These are phyloP conservation scores for Tolypocladium ophioglossoides DNA, from an alignment of 2,329 filamentous ascomycete genomes.

Conservation along the genomic window DNA sequence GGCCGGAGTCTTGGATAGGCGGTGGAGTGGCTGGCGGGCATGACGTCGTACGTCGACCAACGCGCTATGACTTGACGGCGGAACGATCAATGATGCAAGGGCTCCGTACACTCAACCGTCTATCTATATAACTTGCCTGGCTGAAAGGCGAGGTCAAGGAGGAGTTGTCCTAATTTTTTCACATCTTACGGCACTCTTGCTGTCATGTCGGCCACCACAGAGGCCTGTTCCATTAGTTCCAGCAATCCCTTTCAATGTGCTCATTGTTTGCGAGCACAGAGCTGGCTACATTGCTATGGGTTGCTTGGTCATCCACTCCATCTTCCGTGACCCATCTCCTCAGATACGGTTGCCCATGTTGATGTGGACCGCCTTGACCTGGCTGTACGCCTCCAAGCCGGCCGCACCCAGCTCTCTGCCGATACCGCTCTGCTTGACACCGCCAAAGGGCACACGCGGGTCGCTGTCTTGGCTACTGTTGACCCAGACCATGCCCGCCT, in stretches of 20 bases:
- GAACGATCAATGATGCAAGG: background rate
- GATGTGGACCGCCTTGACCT: conserved; percentile 34
- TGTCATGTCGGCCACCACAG: background rate
- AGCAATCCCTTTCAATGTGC: background rate
- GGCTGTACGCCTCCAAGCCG: conserved; percentile 30
- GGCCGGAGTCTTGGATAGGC: too few relatives aligned
- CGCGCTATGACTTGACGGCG: too few relatives aligned
- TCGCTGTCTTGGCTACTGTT: conserved; percentile 36
- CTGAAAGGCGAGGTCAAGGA: background rate
- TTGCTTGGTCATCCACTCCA: background rate
- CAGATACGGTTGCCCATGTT: conserved; percentile 27
- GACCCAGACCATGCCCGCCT: conserved; percentile 50
- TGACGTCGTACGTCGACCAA: background rate
- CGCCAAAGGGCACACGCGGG: conserved; percentile 32
- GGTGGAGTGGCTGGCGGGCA: background rate
- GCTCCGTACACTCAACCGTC: background rate
- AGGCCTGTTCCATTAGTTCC: background rate
- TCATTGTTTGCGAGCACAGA: too few relatives aligned
- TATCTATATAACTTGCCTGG: background rate
- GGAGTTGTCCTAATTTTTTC: background rate
- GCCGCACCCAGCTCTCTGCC: conserved; percentile 34
- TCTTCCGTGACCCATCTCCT: background rate
- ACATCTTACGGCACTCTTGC: background rate
- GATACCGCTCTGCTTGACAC: conserved; percentile 37
- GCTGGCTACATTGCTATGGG: background rate